phyloP scores from a whole-genome alignment of 1,284 basidiomycete species.

The Porphyrellus sp. region DNA sequence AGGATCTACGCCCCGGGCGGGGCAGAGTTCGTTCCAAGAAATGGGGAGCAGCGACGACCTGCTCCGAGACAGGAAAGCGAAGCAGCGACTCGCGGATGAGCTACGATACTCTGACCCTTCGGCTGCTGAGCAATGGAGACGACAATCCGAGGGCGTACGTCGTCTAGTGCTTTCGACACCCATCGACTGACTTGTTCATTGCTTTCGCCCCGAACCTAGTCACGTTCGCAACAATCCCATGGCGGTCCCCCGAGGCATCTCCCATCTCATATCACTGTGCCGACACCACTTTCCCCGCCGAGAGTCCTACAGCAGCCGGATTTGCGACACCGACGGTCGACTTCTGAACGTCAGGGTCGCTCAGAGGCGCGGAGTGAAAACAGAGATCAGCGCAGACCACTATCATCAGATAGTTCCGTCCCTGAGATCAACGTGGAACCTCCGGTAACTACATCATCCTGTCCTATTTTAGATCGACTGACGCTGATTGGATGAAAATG shows the following conservation, averaged over 20 bases:
- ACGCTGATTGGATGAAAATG: slow-evolving; percentile 14
- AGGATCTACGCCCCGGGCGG: slow-evolving; percentile 18
- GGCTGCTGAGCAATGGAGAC: slow-evolving; percentile 38
- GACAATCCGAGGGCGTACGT: slow-evolving; percentile 29
- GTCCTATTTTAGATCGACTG: slow-evolving; percentile 13
- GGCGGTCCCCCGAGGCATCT: slow-evolving; percentile 16
- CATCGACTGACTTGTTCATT: slow-evolving; percentile 2
- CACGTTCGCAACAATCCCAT: slow-evolving; percentile 11
- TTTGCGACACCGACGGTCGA: slow-evolving; percentile 17
- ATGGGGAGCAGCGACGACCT: slow-evolving; percentile 21
- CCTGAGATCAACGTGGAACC: slow-evolving; percentile 35
- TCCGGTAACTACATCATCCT: slow-evolving; percentile 23
- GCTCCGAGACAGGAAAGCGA: slow-evolving; percentile 20
- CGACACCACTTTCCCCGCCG: slow-evolving; percentile 32
- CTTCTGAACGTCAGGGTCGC: slow-evolving; percentile 33
- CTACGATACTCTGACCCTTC: slow-evolving; percentile 39
- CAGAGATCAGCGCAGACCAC: slow-evolving; percentile 24
- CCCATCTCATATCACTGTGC: slow-evolving; percentile 26
- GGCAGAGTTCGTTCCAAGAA: slow-evolving; percentile 15
- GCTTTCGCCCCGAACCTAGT: slow-evolving; percentile 14
- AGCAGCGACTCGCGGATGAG: slow-evolving; percentile 33
- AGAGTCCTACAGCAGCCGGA: slow-evolving; percentile 18
- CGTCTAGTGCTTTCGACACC: neutral
- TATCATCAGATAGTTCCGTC: slow-evolving; percentile 36
- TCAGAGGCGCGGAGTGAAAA: slow-evolving; percentile 17